Evolutionary conservation across 2,329 filamentous ascomycete genomes (phyloP), one percentile per base, ranked within the genome.

Genomic region (Macroventuria anomochaeta): DNA sequence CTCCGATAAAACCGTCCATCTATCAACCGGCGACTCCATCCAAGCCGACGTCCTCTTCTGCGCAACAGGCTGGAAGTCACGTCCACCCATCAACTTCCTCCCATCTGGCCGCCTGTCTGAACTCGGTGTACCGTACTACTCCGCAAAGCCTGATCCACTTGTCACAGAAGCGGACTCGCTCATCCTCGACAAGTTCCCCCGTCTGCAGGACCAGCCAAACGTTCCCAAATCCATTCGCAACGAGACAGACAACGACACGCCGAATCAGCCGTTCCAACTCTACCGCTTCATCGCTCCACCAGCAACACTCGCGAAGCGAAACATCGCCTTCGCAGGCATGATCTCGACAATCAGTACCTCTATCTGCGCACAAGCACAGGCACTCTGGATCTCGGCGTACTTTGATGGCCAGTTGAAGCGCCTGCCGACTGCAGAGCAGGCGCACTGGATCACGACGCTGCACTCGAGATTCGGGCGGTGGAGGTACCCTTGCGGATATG

Each of bases 401-500:
- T 82, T 93, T 21, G 77, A 81, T 42, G 78, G 77, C 28, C 73
- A 78, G 31, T 71, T 89, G 7, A 4, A 56, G 1, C 41, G 57
- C 48, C 69, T 62, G 40, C 18, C 39, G 1, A 36, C 47, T 7
- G 47, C 59, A 2, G 52, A 60, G 18, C 44, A 65, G 15, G 40
- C 65, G 20, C 52, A 52, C 17, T 61, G 65, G 34, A 65, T 75
- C 26, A 70, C 87, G 0, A 31, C 93, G 88, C 68, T 87, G 87
- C 4, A 85, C 81, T 59, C 88, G 87, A 82, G 80, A 89, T 21
- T 56, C 17, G 53, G 53, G 11, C 34, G 41, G 17, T 56, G 53
- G 53, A 51, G 53, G 38, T 89, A 89, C 63, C 85, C 87, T 1
- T 81, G 77, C 3, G 88, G 88, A 0, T 86, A 85, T 64, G 88